Percentiles rank a stretch among this genome's conserved stretches.
These are phyloP conservation scores for Tubosaeta sp. DNA, from an alignment of 768 basidiomycete genomes.

Conservation along the genomic window DNA sequence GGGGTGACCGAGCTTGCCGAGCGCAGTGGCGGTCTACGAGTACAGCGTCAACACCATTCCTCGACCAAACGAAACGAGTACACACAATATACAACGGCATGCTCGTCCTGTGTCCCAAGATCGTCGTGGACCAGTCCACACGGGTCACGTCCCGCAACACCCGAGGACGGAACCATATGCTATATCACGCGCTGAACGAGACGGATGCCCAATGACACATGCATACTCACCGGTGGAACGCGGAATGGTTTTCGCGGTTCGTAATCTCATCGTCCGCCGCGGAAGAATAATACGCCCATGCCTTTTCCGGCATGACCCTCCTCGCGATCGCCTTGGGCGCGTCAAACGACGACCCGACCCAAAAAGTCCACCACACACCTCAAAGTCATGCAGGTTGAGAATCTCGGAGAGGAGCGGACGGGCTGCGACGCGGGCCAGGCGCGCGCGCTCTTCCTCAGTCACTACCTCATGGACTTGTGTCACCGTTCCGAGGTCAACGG, in stretches of 20 bases:
- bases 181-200: slow-evolving; percentile 18
- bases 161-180: slow-evolving; percentile 89
- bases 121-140: slow-evolving; percentile 82
- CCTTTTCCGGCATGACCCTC: slow-evolving; percentile 76
- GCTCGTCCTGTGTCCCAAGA: slow-evolving; percentile 68
- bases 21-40: slow-evolving; percentile 68
- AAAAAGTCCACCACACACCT: slow-evolving; percentile 40
- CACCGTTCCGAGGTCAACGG: slow-evolving; percentile 65
- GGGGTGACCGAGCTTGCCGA: slow-evolving; percentile 93
- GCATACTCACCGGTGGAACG: slow-evolving; percentile 70
- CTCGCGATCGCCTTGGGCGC: slow-evolving; percentile 65
- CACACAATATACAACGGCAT: slow-evolving; percentile 82
- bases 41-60: slow-evolving; percentile 5
- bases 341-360: slow-evolving; percentile 3
- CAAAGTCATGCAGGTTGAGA: slow-evolving; percentile 91
- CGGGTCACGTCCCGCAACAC: slow-evolving; percentile 78
- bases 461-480: slow-evolving; percentile 58
- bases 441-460: slow-evolving; percentile 67
- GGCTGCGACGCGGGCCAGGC: slow-evolving; percentile 54
- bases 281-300: slow-evolving; percentile 97
- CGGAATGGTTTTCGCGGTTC: slow-evolving; percentile 81
- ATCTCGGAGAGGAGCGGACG: slow-evolving; percentile 76
- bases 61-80: background rate
- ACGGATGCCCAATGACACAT: background rate
- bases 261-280: slow-evolving; percentile 96